Percentiles rank a stretch among this genome's conserved stretches.
Conservation (phyloP, 345 rosid species). For the Lepidium africanum region DNA sequence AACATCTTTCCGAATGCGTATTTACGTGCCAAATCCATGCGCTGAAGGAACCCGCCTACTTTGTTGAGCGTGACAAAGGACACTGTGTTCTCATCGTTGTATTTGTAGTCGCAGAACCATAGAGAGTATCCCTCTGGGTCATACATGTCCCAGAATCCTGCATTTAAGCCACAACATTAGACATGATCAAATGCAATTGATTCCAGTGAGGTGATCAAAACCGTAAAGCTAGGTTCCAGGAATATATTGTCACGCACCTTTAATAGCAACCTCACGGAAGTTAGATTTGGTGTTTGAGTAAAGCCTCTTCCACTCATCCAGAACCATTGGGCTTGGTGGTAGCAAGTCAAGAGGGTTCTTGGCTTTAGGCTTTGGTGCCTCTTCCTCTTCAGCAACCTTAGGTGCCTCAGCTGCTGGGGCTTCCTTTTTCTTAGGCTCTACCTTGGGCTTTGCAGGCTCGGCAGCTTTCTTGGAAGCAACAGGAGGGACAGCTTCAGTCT, state of each 20-base stretch:
- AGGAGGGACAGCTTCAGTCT: slow-evolving; percentile 58
- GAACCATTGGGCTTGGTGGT: slow-evolving; percentile 88
- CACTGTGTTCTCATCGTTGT: slow-evolving; percentile 89
- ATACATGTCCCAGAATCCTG: slow-evolving; percentile 99
- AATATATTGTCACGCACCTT: slow-evolving; percentile 41
- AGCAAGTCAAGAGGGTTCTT: slow-evolving; percentile 93
- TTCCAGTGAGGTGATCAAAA: not conserved
- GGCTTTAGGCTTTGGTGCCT: slow-evolving; percentile 73
- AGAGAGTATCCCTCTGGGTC: slow-evolving; percentile 97
- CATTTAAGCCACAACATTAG: slow-evolving; percentile 3
- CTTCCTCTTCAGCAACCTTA: slow-evolving; percentile 48
- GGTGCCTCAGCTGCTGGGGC: slow-evolving; percentile 37
- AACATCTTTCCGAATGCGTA: slow-evolving; percentile 96
- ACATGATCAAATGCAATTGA: not conserved
- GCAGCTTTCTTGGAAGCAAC: slow-evolving; percentile 60
- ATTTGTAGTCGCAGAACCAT: slow-evolving; percentile 98
- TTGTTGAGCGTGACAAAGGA: slow-evolving; percentile 90
- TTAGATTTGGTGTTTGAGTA: slow-evolving; percentile 93
- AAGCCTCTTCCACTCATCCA: slow-evolving; percentile 99
- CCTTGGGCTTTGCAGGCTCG: slow-evolving; percentile 62
- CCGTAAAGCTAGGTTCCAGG: not conserved
- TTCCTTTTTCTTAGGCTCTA: slow-evolving; percentile 59
- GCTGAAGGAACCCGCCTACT: slow-evolving; percentile 90
- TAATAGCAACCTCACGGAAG: slow-evolving; percentile 94
- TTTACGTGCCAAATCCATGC: slow-evolving; percentile 96